These are phyloP conservation scores for Gymnopus androsaceus DNA, from an alignment of 1,284 basidiomycete species.

Conservation along the genomic window DNA sequence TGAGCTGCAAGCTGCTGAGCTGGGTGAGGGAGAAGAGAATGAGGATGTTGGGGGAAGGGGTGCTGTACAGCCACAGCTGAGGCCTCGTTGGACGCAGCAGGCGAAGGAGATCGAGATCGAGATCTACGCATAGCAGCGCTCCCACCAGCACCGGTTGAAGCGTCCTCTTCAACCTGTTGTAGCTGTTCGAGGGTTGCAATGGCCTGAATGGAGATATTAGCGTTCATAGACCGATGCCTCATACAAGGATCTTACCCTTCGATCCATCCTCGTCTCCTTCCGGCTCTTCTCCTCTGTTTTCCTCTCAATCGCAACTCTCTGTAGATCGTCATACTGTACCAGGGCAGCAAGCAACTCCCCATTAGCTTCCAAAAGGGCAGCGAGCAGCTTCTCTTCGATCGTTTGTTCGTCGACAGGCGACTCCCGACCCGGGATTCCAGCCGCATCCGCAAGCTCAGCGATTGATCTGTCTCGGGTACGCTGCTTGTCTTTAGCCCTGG, in stretches of 20 bases:
- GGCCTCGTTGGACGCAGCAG: background rate
- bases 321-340: constrained; percentile 63
- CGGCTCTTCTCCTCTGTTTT: constrained; percentile 62
- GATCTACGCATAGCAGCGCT: background rate
- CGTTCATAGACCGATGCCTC: background rate
- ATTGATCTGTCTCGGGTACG: background rate
- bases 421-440: background rate
- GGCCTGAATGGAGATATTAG: constrained; percentile 27
- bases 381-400: constrained; percentile 48
- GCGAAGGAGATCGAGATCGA: constrained; percentile 5
- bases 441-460: constrained; percentile 1
- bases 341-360: constrained; percentile 51
- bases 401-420: constrained; percentile 32
- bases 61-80: constrained; percentile 2
- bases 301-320: constrained; percentile 64
- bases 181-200: constrained; percentile 27
- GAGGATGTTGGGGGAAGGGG: constrained; percentile 6
- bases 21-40: background rate
- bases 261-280: constrained; percentile 57
- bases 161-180: background rate
- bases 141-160: background rate
- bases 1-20: no score
- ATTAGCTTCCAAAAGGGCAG: constrained; percentile 52
- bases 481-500: background rate
- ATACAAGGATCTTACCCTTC: constrained; percentile 43